These are phyloP conservation scores for Diaporthe ilicicola DNA, from an alignment of 2,329 filamentous ascomycete genomes.

Conservation along the genomic window DNA sequence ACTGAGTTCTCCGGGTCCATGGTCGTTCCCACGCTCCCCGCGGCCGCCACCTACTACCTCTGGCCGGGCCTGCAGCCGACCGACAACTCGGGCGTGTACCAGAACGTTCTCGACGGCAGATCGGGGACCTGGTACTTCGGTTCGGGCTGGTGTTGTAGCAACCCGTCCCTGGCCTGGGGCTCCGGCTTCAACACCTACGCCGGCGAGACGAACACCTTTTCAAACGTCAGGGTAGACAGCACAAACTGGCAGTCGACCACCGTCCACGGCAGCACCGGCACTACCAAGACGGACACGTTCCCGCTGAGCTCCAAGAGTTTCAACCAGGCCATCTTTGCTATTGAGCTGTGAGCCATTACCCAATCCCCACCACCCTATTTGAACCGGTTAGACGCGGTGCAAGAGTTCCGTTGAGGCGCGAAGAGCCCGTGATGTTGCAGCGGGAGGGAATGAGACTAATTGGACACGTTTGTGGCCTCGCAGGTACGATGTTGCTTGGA, in stretches of 20 bases:
- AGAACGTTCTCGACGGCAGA: constrained; percentile 51
- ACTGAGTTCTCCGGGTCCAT: constrained; percentile 44
- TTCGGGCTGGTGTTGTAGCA: constrained; percentile 51
- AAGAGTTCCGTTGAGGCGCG: background rate
- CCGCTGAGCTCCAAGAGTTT: constrained; percentile 43
- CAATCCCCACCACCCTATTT: constrained; percentile 12
- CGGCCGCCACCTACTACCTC: constrained; percentile 49
- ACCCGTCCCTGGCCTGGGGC: constrained; percentile 49
- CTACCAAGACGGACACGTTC: constrained; percentile 44
- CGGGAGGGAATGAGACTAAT: background rate
- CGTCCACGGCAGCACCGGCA: constrained; percentile 41
- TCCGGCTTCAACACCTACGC: constrained; percentile 47
- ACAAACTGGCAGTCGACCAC: constrained; percentile 46
- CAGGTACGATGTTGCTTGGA: constrained; percentile 47
- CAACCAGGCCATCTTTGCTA: constrained; percentile 51
- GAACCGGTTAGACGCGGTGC: background rate
- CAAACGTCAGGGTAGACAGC: constrained; percentile 40
- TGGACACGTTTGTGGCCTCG: background rate
- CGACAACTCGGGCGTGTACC: constrained; percentile 50
- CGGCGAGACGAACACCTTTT: constrained; percentile 45
- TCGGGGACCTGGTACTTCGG: constrained; percentile 52
- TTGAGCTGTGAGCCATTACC: constrained; percentile 46
- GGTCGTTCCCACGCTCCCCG: constrained; percentile 41
- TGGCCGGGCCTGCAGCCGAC: constrained; percentile 52
- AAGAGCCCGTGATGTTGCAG: rapidly evolving